Evolutionary conservation across 192 early-diverging fungal species (phyloP).

Genomic region (Phlyctochytrium planicorne): DNA sequence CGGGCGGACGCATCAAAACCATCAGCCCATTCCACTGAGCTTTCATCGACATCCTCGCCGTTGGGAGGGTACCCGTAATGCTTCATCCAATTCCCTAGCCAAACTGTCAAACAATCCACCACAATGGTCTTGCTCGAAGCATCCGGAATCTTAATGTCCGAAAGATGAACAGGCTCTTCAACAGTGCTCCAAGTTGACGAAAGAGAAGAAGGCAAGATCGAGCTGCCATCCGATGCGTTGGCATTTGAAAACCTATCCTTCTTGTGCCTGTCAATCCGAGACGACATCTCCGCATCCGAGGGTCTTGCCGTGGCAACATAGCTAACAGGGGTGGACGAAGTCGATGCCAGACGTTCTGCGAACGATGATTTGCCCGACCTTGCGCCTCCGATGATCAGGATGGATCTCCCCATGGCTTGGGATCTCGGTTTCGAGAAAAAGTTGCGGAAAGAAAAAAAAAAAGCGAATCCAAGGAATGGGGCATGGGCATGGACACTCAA

Average conservation of each 20-base stretch:
- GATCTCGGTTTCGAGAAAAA: not conserved
- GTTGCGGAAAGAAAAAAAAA: not conserved
- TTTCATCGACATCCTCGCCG: slow-evolving; percentile 14
- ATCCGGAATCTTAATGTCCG: not conserved
- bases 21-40: slow-evolving; percentile 23
- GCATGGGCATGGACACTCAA: no score
- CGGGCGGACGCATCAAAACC: slow-evolving; percentile 20
- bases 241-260: slow-evolving; percentile 5
- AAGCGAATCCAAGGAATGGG: no score
- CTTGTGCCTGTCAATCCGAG: slow-evolving; percentile 22
- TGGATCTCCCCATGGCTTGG: not conserved
- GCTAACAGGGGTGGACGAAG: not conserved
- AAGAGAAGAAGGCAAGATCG: no score
- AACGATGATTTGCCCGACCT: slow-evolving; percentile 30
- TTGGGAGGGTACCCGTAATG: slow-evolving; percentile 7
- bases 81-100: slow-evolving; percentile 29
- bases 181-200: slow-evolving; percentile 9
- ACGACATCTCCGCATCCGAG: slow-evolving; percentile 29
- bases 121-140: slow-evolving; percentile 9
- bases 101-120: slow-evolving; percentile 31
- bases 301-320: slow-evolving; percentile 25
- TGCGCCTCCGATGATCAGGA: slow-evolving; percentile 31
- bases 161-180: slow-evolving; percentile 13
- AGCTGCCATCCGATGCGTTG: not conserved
- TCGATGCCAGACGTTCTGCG: slow-evolving; percentile 27